Evolutionary conservation across 2,329 filamentous ascomycete species (phyloP), one percentile per base, ranked within the genome.

Genomic region (Fusarium chlamydosporum): DNA sequence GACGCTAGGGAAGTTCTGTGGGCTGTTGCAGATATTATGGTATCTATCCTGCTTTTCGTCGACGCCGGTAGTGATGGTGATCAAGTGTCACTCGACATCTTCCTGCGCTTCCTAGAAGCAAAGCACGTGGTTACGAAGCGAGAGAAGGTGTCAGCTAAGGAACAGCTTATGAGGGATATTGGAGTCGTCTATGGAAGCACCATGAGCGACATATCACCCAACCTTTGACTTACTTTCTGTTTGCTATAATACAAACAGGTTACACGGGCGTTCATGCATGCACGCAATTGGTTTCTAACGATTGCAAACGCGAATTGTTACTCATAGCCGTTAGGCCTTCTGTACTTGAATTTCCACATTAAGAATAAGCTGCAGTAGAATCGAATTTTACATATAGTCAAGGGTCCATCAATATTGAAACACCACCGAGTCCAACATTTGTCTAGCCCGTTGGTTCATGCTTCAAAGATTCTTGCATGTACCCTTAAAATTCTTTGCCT

Each of bases 1-100:
- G 80, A 85, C 31, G 84, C 83, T 2, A 79, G 85, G 45, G 76
- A 78, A 6, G 61, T 86, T 2, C 75, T 84, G 4, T 85, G 82
- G 77, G 67, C 71, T 4, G 72, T 82, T 2, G 82, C 83, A 0
- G 82, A 85, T 55, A 72, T 83, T 9, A 56, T 84, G 27, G 80
- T 83, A 20, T 79, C 78, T 10, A 72, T 80, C n/a, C 68, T 86
- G 46, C 76, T 84, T 37, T 71, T 79, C 40, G 76, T 82, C 2
- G 83, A 85, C 60, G 78, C 78, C 2, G 59, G 72, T 7, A 77
- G 73, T 35, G 78, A 82, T 48, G 77, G 77, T 4, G 78, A 81
- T 8, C 53, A 60, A 3, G 79, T 79, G 6, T 75, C 79, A 0
- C 71, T 72, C 16, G 81, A 82, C 18, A 80, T 85, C 55, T 78